Percentiles rank a stretch among this genome's conserved stretches.
Evolutionary conservation across 768 basidiomycete species (phyloP).

Genomic region (Cantharellus anzutake): DNA sequence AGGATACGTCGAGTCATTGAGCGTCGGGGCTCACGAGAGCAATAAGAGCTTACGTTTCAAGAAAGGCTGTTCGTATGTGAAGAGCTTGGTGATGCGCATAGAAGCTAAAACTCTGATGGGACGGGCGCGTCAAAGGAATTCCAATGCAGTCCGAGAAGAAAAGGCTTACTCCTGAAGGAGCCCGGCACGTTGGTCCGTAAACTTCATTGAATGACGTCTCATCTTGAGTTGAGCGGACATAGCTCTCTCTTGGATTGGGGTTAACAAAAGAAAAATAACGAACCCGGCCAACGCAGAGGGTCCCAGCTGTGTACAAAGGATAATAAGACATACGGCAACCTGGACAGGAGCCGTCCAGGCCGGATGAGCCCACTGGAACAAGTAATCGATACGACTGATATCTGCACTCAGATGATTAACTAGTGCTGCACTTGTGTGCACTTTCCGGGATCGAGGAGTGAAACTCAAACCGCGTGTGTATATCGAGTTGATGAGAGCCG

Average conservation of each 20-base stretch:
- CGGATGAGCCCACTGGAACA: not conserved
- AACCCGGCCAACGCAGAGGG: slow-evolving; percentile 56
- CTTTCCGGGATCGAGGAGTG: slow-evolving; percentile 43
- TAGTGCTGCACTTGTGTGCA: slow-evolving; percentile 38
- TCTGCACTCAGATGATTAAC: slow-evolving; percentile 48
- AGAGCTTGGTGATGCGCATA: slow-evolving; percentile 21
- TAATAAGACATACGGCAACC: slow-evolving; percentile 3
- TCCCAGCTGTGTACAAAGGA: slow-evolving; percentile 28
- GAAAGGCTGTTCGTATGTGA: slow-evolving; percentile 54
- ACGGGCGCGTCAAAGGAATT: not conserved
- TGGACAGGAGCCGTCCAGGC: not conserved
- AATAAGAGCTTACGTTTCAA: slow-evolving; percentile 28
- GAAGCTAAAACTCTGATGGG: slow-evolving; percentile 26
- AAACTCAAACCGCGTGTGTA: slow-evolving; percentile 51
- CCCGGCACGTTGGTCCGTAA: slow-evolving; percentile 44
- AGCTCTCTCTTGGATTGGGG: slow-evolving; percentile 41
- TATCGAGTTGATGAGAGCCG: slow-evolving; percentile 46
- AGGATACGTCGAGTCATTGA: not conserved
- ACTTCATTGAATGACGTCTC: slow-evolving; percentile 35
- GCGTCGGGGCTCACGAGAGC: not conserved
- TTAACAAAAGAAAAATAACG: slow-evolving; percentile 39
- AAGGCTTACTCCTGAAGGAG: slow-evolving; percentile 30
- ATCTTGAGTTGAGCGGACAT: slow-evolving; percentile 39
- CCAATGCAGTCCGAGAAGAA: not conserved
- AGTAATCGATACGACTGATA: slow-evolving; percentile 20